Evolutionary conservation across 441 rosid species (phyloP), one percentile per base, ranked within the genome.

Genomic region (Jatropha podagrica): DNA sequence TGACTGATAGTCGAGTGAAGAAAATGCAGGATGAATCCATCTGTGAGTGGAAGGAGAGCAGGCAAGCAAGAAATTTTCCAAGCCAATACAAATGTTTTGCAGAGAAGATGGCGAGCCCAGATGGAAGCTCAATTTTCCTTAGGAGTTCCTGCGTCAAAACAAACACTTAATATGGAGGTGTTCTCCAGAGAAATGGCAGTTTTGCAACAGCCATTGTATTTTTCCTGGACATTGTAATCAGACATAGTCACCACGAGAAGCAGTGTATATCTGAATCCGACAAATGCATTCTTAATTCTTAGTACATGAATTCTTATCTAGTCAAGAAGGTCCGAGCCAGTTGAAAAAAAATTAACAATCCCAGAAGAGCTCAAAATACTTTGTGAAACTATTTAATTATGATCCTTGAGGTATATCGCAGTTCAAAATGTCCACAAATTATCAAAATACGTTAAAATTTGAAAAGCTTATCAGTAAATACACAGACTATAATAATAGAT

Each of bases 141-240:
- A 81, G 79, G 79, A 68, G 88, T 78, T 87, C 96, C 97, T 92
- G 97, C 94, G 91, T 87, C 90, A 89, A 92, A 92, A 89, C 86
- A 92, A 92, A 89, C 89, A 81, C 92, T 92, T 87, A 84, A 90
- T 83, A 85, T 68, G 79, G 85, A 76, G 83, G 64, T 74, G 80
- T 82, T 77, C 86, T 80, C 79, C 82, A 73, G 14, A 68, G 65
- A 78, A 80, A 79, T 75, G 40, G 77, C 67, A 78, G 72, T 63
- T 55, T 77, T 41, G 58, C 59, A 66, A 71, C 62, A 72, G 58
- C 86, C 81, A 81, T 60, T 83, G 79, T 64, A 68, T 52, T 72
- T 73, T 74, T n/a, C 75, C 73, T 7, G 49, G 73, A 61, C 27
- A 73, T 27, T 52, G 72, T 63, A 60, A 73, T 68, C 58, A 27